Base-by-base conservation (phyloP, 139 green algal species). In the Chlorella sp. region DNA sequence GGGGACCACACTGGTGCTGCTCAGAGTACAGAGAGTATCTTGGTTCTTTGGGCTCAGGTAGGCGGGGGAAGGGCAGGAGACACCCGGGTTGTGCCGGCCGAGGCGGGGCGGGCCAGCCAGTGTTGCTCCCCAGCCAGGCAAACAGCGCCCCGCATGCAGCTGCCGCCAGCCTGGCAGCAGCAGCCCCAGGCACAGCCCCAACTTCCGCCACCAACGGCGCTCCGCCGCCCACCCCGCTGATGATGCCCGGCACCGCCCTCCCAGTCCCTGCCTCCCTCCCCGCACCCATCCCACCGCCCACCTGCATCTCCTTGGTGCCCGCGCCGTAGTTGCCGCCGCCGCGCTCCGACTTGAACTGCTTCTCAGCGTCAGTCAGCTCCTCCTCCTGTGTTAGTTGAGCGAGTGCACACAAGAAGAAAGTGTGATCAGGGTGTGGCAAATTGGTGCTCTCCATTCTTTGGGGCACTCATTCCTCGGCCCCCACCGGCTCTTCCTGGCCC, bases 321-420 rank as follows among this genome's bases (percentile, higher is more conserved):
- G 91, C 92, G 84, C 98, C 98, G 81, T 99, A 99, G 95, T 99
- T 99, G 85, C 98, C 98, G 39, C 97, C 97, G 0, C 66, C 88
- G 30, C 98, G 93, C 94, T 99, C 98, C 9, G 60, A 60, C 89
- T 96, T 95, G 90, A 91, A 97, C 92, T 91, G 61, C 88, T 94
- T 94, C 90, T 98, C 94, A 34, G 89, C 90, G 19, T 94, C 91
- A 24, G 93, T 93, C 87, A 95, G 77, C 48, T 95, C 94, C 89
- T 90, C 95, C 76, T 92, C 92, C 93, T 95, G 88, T 40, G n/a
- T n/a, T n/a, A n/a, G n/a, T n/a, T n/a, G n/a, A n/a, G n/a, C n/a
- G n/a, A n/a, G n/a, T n/a, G n/a, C n/a, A n/a, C n/a, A n/a, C 61
- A 1, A n/a, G 3, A 39, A n/a, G 92, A 75, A 0, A 48, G 2